Base-by-base conservation (phyloP, 225 moss, liverwort and hornwort species). In the Pleurozium schreberi region DNA sequence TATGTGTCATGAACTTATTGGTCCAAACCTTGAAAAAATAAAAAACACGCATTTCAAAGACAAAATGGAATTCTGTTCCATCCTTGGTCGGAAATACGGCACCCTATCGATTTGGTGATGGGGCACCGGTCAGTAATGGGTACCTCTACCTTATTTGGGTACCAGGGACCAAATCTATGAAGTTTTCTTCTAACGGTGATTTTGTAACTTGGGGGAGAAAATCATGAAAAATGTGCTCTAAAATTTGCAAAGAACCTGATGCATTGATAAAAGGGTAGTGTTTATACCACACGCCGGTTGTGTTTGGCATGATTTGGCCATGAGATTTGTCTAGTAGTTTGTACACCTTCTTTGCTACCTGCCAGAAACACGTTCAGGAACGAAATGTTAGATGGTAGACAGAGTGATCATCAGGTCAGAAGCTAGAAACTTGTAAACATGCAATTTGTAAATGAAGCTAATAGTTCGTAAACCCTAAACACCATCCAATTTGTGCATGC, bases 291-390 rank as follows among this genome's bases (percentile, higher is more conserved):
- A 92, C 87, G 47, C 66, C 33, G 26, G 85, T 75, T 50, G 92
- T 93, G 69, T 90, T 87, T 75, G 94, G 94, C 47, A 85, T 65
- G 38, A 75, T 60, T 80, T 69, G 85, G 45, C 93, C 94, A 80
- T 67, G 82, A 62, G 82, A 88, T 88, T 91, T 88, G 68, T 90
- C 57, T 47, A 94, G 53, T 50, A 90, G 64, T 80, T 80, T 82
- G 87, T 82, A 92, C 90, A 94, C 88, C 64, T 94, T 90, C 27
- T 81, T 92, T 88, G 88, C 92, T 60, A 94, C 93, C 94, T 94
- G 88, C 88, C 59, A 59, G 53, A 75, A n/a, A 50, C 71, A 85
- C 22, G 8, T 65, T 78, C 43, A 85, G 42, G 70, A 86, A 83
- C 69, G 19, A 67, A 64, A 59, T n/a, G 25, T 84, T 67, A 86